phyloP scores from a whole-genome alignment of 148 eudicot species.

The Rhododendron ferrugineum region DNA sequence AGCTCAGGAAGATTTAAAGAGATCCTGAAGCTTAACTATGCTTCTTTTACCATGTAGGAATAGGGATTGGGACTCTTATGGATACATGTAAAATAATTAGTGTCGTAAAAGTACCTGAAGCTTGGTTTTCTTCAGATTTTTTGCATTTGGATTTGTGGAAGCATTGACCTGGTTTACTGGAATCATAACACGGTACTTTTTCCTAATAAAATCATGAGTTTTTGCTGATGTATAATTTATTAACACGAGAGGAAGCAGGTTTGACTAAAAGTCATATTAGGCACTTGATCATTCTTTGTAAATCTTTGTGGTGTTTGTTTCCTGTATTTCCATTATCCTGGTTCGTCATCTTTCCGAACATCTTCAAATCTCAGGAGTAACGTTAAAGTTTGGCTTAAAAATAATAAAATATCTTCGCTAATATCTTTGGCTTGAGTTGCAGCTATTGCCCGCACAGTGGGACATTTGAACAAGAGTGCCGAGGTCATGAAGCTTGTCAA shows the following conservation, averaged over 20 bases:
- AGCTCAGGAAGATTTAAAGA: background rate
- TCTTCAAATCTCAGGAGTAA: background rate
- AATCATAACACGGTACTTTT: background rate
- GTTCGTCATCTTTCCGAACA: background rate
- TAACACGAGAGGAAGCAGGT: background rate
- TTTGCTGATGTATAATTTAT: background rate
- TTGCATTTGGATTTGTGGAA: background rate
- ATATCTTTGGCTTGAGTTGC: constrained; percentile 19
- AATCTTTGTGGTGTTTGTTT: background rate
- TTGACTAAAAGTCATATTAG: background rate
- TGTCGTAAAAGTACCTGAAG: background rate
- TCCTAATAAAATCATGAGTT: background rate
- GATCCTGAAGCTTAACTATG: background rate
- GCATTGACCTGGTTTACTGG: background rate
- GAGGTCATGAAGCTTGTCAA: constrained; percentile 96
- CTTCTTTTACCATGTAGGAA: background rate
- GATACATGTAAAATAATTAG: background rate
- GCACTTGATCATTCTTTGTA: background rate
- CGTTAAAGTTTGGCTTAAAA: background rate
- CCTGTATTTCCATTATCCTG: background rate
- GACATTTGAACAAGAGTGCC: constrained; percentile 89
- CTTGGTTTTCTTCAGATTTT: background rate
- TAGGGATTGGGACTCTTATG: background rate
- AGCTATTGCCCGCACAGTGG: constrained; percentile 91
- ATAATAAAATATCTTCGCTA: background rate